These are phyloP conservation scores for Stephania yunnanensis DNA, from an alignment of 164 flowering plant genomes.

Conservation along the genomic window DNA sequence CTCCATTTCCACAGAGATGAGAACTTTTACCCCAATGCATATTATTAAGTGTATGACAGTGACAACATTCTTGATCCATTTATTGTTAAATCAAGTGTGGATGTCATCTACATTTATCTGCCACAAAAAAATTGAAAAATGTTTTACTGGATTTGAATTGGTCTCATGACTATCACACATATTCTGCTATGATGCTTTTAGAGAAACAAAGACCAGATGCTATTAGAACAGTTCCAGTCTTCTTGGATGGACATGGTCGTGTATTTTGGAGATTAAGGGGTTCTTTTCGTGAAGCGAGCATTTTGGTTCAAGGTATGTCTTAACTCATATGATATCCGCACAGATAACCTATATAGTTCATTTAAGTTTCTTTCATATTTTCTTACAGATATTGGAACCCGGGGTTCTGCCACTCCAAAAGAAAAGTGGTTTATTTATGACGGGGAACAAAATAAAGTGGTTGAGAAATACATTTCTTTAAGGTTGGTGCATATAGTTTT, in stretches of 20 bases:
- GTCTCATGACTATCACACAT: background rate
- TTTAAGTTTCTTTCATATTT: background rate
- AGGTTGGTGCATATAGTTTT: conserved; percentile 8
- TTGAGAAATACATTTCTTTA: conserved; percentile 11
- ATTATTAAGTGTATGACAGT: too few relatives aligned
- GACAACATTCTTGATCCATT: background rate
- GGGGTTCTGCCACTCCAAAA: conserved; percentile 6
- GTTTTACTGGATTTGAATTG: background rate
- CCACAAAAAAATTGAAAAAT: background rate
- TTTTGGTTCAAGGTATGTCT: conserved; percentile 61
- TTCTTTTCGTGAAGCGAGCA: conserved; percentile 22
- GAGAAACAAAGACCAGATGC: conserved; percentile 46
- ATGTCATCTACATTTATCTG: background rate
- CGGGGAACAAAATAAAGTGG: conserved; percentile 6
- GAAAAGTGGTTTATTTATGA: conserved; percentile 14
- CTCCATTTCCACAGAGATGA: background rate
- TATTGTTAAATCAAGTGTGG: background rate
- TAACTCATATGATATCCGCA: conserved; percentile 1
- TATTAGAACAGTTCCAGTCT: conserved; percentile 52
- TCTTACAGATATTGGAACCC: conserved; percentile 12
- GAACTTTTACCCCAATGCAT: too few relatives aligned
- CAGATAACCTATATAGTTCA: background rate
- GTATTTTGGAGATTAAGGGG: conserved; percentile 57
- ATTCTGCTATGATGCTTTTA: conserved; percentile 8
- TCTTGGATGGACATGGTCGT: conserved; percentile 44